Evolutionary conservation across 2,329 filamentous ascomycete genomes (phyloP), one percentile per base, ranked within the genome.

Genomic region (Botryotinia narcissicola): DNA sequence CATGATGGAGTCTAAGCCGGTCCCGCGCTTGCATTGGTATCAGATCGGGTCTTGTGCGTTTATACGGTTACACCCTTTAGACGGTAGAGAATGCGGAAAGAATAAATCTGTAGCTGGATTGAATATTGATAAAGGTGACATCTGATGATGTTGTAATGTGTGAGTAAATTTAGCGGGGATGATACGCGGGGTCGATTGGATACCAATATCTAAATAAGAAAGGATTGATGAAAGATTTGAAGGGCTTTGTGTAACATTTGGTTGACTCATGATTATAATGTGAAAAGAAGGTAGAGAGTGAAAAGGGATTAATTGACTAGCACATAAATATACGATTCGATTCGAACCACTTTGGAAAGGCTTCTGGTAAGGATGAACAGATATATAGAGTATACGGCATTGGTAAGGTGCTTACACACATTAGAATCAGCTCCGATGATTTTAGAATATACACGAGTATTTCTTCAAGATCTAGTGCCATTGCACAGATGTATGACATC

Each of bases 1-100:
- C 22, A 37, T 67, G 62, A 68, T 54, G 70, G 70, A 71, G 70
- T 72, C 10, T n/a, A 22, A 25, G 16, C 62, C 62, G 70, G 29
- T 66, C 51, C 62, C 61, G 70, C 51, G 40, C 10, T 22, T 63
- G 64, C 42, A 42, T 64, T 32, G 51, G 42, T 25, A 25, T 66
- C 32, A 63, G 22, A 46, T 37, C 44, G 70, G 60, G 46, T 14
- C 32, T 64, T n/a, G 46, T 66, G 29, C 8, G 20, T 51, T 40
- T 10, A n/a, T 51, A 35, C 20, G 37, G 44, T 54, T 35, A 25
- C 22, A 51, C 46, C 6, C 1, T 66, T 54, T 42, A 1, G 37
- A 42, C 25, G 48, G 29, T 44, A 25, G 37, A 32, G 1, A 66
- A 32, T 5, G 16, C 18, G 35, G 46, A 42, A 54, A 42, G 29